phyloP scores from a whole-genome alignment of 495 filamentous ascomycete species.

The Penicillium coprophilum region DNA sequence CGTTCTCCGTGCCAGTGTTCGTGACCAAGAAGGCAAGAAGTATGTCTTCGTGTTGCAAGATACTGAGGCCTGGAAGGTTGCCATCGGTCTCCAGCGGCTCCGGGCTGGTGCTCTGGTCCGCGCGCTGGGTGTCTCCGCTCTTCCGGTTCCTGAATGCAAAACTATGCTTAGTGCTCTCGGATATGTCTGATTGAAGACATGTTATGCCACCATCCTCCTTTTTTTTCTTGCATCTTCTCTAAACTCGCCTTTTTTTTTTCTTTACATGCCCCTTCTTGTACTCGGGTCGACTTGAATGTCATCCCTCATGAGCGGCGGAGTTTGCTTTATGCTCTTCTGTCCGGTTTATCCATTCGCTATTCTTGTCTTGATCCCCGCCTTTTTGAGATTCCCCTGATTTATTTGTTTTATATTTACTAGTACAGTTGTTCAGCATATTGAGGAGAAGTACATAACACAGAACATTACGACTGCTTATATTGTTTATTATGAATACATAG shows the following conservation, averaged over 20 bases:
- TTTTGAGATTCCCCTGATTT: slow-evolving; percentile 26
- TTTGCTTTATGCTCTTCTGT: slow-evolving; percentile 32
- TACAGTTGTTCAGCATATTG: slow-evolving; percentile 24
- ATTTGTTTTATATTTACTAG: slow-evolving; percentile 10
- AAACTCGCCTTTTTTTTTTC: slow-evolving; percentile 2
- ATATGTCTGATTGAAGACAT: slow-evolving; percentile 42
- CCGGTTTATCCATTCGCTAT: slow-evolving; percentile 28
- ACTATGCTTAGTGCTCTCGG: slow-evolving; percentile 61
- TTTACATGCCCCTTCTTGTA: slow-evolving; percentile 9
- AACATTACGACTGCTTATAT: slow-evolving; percentile 12
- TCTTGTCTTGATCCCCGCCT: slow-evolving; percentile 17
- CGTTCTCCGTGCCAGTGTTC: slow-evolving; percentile 74
- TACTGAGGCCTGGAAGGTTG: slow-evolving; percentile 91
- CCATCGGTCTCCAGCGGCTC: slow-evolving; percentile 72
- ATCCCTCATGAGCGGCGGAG: slow-evolving; percentile 34
- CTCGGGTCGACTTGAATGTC: slow-evolving; percentile 8
- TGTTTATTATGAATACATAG: slow-evolving; percentile 2
- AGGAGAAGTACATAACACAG: slow-evolving; percentile 28
- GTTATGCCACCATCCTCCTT: slow-evolving; percentile 3
- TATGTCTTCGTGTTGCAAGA: slow-evolving; percentile 82
- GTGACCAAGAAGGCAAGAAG: slow-evolving; percentile 79
- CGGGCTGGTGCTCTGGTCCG: slow-evolving; percentile 68
- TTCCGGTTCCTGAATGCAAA: slow-evolving; percentile 60
- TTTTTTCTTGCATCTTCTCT: slow-evolving; percentile 7
- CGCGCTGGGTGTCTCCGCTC: slow-evolving; percentile 61